Evolutionary conservation across 2,329 filamentous ascomycete genomes (phyloP).

Genomic region (Ascochyta rabiei): DNA sequence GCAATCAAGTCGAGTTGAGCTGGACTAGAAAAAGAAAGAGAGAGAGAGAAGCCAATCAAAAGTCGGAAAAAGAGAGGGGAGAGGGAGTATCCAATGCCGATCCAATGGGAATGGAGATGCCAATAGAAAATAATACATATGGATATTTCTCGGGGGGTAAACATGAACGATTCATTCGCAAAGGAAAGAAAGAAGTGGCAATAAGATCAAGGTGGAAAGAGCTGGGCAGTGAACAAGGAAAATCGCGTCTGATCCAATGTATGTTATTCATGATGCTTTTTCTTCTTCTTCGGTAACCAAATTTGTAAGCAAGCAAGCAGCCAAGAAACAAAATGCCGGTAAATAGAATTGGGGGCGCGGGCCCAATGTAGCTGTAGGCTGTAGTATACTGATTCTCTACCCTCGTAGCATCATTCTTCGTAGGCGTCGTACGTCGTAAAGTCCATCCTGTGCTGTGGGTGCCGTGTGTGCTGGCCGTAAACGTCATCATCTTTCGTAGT

Average conservation of each 20-base stretch:
- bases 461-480: conserved; percentile 35
- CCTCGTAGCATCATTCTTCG: conserved; percentile 50
- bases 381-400: conserved; percentile 44
- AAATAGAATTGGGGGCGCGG: conserved; percentile 8
- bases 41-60: background rate
- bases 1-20: no score
- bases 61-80: background rate
- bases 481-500: conserved; percentile 42
- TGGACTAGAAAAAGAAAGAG: no score
- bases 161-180: background rate
- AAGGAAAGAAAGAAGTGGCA: background rate
- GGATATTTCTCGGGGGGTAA: background rate
- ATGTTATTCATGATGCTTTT: conserved; percentile 14
- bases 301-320: background rate
- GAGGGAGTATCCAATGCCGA: conserved; percentile 4
- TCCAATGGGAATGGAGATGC: background rate
- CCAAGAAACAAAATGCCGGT: background rate
- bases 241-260: background rate
- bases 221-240: background rate
- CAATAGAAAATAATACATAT: conserved; percentile 3
- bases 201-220: background rate
- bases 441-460: conserved; percentile 37
- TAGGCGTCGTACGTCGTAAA: conserved; percentile 45
- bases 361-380: conserved; percentile 12
- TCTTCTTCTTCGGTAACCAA: background rate